Base-by-base conservation (phyloP, 129 eudicot species). In the Helichrysum umbraculigerum region DNA sequence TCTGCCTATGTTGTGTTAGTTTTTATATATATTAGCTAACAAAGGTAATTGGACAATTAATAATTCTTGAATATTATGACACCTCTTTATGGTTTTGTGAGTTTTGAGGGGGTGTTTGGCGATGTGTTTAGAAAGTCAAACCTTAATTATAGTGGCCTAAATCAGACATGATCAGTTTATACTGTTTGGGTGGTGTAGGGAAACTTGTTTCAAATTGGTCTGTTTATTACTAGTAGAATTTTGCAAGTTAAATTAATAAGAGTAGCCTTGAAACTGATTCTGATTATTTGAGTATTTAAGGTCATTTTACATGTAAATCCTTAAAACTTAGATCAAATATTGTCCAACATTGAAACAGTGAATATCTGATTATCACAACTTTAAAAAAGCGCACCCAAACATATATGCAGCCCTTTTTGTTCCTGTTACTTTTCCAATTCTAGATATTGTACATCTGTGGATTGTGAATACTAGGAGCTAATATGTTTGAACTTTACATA, bases 1-100 rank as follows among this genome's bases (percentile, higher is more conserved):
- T 68, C 34, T 42, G 4, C 63, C 50, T 68, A 63, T 20, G 50
- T n/a, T n/a, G 9, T 16, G 16, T 16, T 35, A 35, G 41, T 8
- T 0, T 39, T 39, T 39, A 39, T 9, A 7, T 73, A 86, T 84
- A 19, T 90, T 91, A 25, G 28, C 28, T 21, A 94, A 91, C 76
- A 94, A 88, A 84, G 88, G 88, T 91, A 47, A 15, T 8, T 8
- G 54, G 57, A 4, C 29, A 44, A 2, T 76, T 37, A 37, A 19
- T 7, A 16, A 7, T 34, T 68, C 3, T 8, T 47, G 54, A 47
- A 47, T 6, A 47, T 47, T 8, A 58, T 58, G 63, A 58, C 30
- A 20, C 30, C 15, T 8, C 63, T 58, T 58, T 4, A 58, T 22
- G 34, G 28, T 20, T 58, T 58, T 7, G 64, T 58, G 64, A 32